A percentile compares a stretch with the other conserved stretches of the same genome.
phyloP scores from a whole-genome alignment of 495 filamentous ascomycete species.

The Aspergillus baeticus region DNA sequence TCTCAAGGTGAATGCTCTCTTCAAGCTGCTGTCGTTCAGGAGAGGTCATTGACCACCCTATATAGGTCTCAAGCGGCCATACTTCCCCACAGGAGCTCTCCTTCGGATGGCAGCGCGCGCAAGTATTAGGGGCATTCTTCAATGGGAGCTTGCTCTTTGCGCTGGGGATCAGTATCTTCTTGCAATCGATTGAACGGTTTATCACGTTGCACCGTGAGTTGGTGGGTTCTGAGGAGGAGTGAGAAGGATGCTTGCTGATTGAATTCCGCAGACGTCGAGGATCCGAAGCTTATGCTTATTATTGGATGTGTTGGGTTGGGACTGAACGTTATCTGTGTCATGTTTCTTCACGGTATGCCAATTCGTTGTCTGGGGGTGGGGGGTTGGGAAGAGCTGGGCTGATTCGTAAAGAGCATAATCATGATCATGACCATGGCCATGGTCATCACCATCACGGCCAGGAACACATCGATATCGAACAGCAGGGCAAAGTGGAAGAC shows the following conservation, averaged over 20 bases:
- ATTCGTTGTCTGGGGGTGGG: background rate
- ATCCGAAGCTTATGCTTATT: conserved; percentile 64
- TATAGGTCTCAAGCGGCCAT: conserved; percentile 27
- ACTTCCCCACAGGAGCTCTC: conserved; percentile 38
- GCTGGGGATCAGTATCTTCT: conserved; percentile 87
- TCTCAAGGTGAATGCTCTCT: conserved; percentile 56
- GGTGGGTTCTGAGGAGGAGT: background rate
- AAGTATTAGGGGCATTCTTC: conserved; percentile 85
- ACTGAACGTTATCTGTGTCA: conserved; percentile 76
- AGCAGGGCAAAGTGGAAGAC: background rate
- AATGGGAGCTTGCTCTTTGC: conserved; percentile 90
- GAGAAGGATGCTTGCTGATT: conserved; percentile 15
- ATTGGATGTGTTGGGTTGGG: conserved; percentile 76
- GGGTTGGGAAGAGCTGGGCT: too few species aligned
- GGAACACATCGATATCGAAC: conserved; percentile 21
- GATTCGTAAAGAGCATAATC: conserved; percentile 5
- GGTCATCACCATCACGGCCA: conserved; percentile 8
- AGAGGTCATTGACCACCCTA: background rate
- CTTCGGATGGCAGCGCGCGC: conserved; percentile 76
- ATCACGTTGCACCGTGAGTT: conserved; percentile 46
- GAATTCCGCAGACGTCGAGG: conserved; percentile 14
- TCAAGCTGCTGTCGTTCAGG: background rate
- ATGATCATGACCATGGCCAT: conserved; percentile 9
- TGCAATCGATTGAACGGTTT: conserved; percentile 84
- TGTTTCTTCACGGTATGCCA: conserved; percentile 67